Conservation (phyloP, 345 rosid genomes). For the Hirschfeldia incana region DNA sequence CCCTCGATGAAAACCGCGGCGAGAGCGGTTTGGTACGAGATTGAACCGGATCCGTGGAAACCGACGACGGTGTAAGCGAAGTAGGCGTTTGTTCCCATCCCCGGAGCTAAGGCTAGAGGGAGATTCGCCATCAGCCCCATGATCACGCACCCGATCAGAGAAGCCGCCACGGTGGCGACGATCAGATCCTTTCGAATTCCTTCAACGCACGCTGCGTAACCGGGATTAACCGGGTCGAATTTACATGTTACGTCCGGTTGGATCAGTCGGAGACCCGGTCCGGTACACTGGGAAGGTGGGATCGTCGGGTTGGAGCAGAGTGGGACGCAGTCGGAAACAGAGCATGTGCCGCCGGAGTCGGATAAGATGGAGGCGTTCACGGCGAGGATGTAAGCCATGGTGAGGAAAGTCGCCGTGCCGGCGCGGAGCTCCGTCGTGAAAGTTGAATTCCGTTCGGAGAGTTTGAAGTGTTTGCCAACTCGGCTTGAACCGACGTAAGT, state of each 20-base stretch:
- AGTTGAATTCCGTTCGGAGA: slow-evolving; percentile 64
- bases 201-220: slow-evolving; percentile 74
- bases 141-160: slow-evolving; percentile 78
- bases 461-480: slow-evolving; percentile 75
- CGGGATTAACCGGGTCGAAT: slow-evolving; percentile 89
- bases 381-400: slow-evolving; percentile 98
- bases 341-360: slow-evolving; percentile 93
- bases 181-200: slow-evolving; percentile 73
- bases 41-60: slow-evolving; percentile 88
- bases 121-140: slow-evolving; percentile 90
- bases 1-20: slow-evolving; percentile 88
- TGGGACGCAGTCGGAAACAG: slow-evolving; percentile 76
- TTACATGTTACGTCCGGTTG: slow-evolving; percentile 72
- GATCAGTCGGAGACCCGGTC: slow-evolving; percentile 47
- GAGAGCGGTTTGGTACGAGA: slow-evolving; percentile 71
- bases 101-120: slow-evolving; percentile 91
- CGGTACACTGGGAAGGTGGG: slow-evolving; percentile 58
- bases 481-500: slow-evolving; percentile 46
- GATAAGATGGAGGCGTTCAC: slow-evolving; percentile 94
- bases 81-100: slow-evolving; percentile 94
- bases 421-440: slow-evolving; percentile 98
- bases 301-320: slow-evolving; percentile 70
- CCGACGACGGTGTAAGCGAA: slow-evolving; percentile 96
- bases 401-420: slow-evolving; percentile 93
- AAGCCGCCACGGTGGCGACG: slow-evolving; percentile 83